Evolutionary conservation across 345 rosid species (phyloP).

Genomic region (Acer yangbiense): DNA sequence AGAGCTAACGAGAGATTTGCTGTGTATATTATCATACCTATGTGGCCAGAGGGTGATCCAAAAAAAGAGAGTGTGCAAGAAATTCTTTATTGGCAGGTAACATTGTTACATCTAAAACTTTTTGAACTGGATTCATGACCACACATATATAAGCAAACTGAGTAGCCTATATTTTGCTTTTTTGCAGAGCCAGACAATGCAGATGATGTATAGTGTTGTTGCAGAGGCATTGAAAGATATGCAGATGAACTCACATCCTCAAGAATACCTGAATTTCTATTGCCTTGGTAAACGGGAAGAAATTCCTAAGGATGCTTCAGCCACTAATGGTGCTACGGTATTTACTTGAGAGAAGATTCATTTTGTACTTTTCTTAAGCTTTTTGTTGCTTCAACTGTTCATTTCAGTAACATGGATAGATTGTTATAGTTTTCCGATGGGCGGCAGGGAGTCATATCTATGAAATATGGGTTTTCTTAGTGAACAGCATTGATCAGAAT

Average conservation of each 20-base stretch:
- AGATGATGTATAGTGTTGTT: slow-evolving; percentile 77
- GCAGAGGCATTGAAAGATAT: slow-evolving; percentile 55
- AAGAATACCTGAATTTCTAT: slow-evolving; percentile 91
- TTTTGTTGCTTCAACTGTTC: background rate
- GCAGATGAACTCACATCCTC: slow-evolving; percentile 63
- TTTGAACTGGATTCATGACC: too few relatives aligned
- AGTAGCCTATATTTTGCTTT: slow-evolving; percentile 19
- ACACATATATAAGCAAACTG: too few relatives aligned
- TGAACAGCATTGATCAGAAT: background rate
- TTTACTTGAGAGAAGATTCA: background rate
- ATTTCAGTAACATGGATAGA: background rate
- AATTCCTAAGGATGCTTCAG: slow-evolving; percentile 28
- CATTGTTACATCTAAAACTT: background rate
- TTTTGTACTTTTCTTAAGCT: slow-evolving; percentile 11
- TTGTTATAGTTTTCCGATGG: too few relatives aligned
- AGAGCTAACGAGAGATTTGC: slow-evolving; percentile 88
- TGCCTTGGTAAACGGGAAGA: slow-evolving; percentile 82
- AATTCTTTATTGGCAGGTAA: slow-evolving; percentile 97
- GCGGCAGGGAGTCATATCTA: too few relatives aligned
- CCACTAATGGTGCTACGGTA: slow-evolving; percentile 50
- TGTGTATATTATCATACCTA: slow-evolving; percentile 79
- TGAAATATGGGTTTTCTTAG: too few relatives aligned
- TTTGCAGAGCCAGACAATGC: slow-evolving; percentile 88
- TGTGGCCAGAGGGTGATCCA: slow-evolving; percentile 99
- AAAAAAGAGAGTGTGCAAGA: slow-evolving; percentile 76